Percentiles rank a stretch among this genome's conserved stretches.
These are phyloP conservation scores for Phytophthora cryptogea DNA, from an alignment of 352 stramenopile genomes.

Conservation along the genomic window DNA sequence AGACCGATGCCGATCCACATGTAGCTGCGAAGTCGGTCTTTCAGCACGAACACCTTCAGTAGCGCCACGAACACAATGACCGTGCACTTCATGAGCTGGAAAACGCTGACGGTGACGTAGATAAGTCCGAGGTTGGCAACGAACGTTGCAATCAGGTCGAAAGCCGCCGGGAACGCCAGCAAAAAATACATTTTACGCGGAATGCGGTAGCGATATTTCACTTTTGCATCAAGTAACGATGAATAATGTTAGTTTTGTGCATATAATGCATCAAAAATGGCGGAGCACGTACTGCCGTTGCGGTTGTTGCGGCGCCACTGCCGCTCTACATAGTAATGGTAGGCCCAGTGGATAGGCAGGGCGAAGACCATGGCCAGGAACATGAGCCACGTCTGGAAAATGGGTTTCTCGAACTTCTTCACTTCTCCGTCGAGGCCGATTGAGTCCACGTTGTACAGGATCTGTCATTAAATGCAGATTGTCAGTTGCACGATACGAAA, in stretches of 20 bases:
- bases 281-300: constrained; percentile 59
- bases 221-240: constrained; percentile 7
- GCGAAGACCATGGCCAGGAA: constrained; percentile 96
- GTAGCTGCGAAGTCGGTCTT: constrained; percentile 90
- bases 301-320: constrained; percentile 62
- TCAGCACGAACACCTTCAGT: constrained; percentile 95
- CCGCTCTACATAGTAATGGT: constrained; percentile 79
- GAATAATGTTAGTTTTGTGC: not conserved
- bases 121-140: constrained; percentile 95
- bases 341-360: constrained; percentile 91
- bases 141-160: constrained; percentile 94
- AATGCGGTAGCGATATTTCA: constrained; percentile 81
- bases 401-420: constrained; percentile 94
- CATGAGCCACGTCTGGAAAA: constrained; percentile 97
- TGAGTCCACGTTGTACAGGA: constrained; percentile 92
- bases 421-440: constrained; percentile 86
- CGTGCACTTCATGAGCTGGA: constrained; percentile 89
- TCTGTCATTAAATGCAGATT: constrained; percentile 47
- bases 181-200: constrained; percentile 94
- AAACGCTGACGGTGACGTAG: constrained; percentile 91
- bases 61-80: constrained; percentile 98
- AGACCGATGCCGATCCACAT: constrained; percentile 97
- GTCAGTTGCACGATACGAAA: constrained; percentile 8
- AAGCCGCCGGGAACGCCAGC: constrained; percentile 91
- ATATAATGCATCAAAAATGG: not conserved